Conservation (phyloP, 192 early-diverging fungal species). For the Entomortierella chlamydospora region DNA sequence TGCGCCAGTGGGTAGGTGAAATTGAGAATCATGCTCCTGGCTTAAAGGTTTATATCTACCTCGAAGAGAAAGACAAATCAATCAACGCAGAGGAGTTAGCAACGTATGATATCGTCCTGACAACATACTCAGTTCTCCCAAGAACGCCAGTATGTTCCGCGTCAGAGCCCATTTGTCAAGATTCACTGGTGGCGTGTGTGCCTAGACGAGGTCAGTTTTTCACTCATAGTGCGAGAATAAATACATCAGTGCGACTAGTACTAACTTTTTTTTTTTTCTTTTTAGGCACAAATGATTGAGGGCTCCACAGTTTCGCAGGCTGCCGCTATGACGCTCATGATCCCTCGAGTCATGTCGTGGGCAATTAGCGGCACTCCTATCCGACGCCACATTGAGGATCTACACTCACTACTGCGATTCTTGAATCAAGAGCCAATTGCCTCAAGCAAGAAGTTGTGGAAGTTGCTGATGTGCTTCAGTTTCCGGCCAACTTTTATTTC, state of each 20-base stretch:
- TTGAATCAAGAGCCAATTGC: slow-evolving; percentile 55
- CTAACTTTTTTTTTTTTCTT: not conserved
- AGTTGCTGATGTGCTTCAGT: slow-evolving; percentile 15
- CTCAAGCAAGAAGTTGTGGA: slow-evolving; percentile 27
- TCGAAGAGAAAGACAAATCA: slow-evolving; percentile 36
- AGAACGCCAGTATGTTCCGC: slow-evolving; percentile 51
- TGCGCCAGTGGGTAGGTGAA: slow-evolving; percentile 73
- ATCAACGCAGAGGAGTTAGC: slow-evolving; percentile 44
- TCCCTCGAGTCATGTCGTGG: slow-evolving; percentile 71
- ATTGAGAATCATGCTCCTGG: slow-evolving; percentile 63
- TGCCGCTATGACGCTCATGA: slow-evolving; percentile 65
- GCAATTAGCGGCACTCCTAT: slow-evolving; percentile 74
- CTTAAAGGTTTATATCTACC: slow-evolving; percentile 55
- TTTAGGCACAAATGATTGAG: slow-evolving; percentile 73
- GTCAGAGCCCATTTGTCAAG: slow-evolving; percentile 57
- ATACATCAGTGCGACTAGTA: too few species aligned
- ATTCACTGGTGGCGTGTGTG: slow-evolving; percentile 71
- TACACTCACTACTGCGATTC: slow-evolving; percentile 67
- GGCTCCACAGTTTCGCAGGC: slow-evolving; percentile 50
- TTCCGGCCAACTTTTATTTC: slow-evolving; percentile 38
- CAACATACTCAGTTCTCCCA: slow-evolving; percentile 66
- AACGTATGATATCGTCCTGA: slow-evolving; percentile 67
- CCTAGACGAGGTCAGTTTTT: slow-evolving; percentile 64
- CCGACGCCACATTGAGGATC: slow-evolving; percentile 55
- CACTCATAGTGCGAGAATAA: not conserved